Base-by-base conservation (phyloP, 306 rosid genomes). In the Astragalus membranaceus region DNA sequence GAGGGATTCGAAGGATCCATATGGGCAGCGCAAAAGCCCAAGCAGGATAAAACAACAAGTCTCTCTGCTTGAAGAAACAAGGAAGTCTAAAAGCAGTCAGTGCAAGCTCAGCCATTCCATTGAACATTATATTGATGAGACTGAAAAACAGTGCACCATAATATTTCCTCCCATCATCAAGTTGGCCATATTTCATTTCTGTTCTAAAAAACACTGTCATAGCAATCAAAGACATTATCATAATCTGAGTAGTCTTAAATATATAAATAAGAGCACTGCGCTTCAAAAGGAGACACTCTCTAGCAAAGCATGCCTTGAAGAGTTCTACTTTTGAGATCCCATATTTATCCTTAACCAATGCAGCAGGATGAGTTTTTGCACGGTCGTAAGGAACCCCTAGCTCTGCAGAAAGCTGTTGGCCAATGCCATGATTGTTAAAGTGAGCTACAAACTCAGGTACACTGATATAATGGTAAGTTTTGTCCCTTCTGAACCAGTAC, bases 11-110 rank as follows among this genome's bases (percentile, higher is more conserved):
- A 41, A 85, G 84, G 56, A 90, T 74, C 83, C 89, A 87, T 78
- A 87, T 79, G 17, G 94, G 96, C 56, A 90, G 75, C 11, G 86
- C 91, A 51, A 90, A 90, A 66, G 96, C 86, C 94, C 96, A 87
- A 32, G 84, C 88, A 0, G 96, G 94, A 49, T 67, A 82, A 62
- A 84, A 88, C 10, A 84, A 30, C 17, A 79, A 79, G 82, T 90
- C 94, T 67, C 96, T 77, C 61, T 88, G 96, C 84, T 90, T 90
- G 74, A 74, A 90, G 78, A 88, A 90, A 17, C 84, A 82, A 8
- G 96, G 91, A 11, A 90, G 94, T 75, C 96, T 75, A 3, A 81
- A 16, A 23, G 81, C 13, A 44, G 94, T 88, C 78, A 90, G 5
- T 13, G 92, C 78, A 72, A 90, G 81, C 53, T 90, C 96, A 35